phyloP scores from a whole-genome alignment of 2,329 filamentous ascomycete species.

The Fusarium subtropicale region DNA sequence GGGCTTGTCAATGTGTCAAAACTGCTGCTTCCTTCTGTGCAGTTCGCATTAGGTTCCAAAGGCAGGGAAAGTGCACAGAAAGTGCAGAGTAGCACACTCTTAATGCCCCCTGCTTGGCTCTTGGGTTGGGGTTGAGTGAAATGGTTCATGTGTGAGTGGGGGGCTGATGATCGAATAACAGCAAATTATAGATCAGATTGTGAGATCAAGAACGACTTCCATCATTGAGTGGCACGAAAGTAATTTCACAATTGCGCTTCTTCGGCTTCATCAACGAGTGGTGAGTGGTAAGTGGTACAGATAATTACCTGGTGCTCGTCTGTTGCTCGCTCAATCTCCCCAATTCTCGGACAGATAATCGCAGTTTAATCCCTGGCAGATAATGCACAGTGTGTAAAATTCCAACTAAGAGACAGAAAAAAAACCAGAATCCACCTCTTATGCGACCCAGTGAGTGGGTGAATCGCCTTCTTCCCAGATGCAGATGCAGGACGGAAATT shows the following conservation, averaged over 20 bases:
- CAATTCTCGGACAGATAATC: constrained; percentile 5
- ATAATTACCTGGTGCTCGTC: not conserved
- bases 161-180: constrained; percentile 8
- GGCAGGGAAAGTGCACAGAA: not conserved
- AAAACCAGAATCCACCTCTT: constrained; percentile 26
- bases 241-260: not conserved
- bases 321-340: constrained; percentile 9
- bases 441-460: constrained; percentile 39
- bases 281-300: not conserved
- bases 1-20: not conserved
- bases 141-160: constrained; percentile 29
- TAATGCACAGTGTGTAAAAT: constrained; percentile 35
- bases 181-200: constrained; percentile 9
- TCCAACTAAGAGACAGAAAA: constrained; percentile 9
- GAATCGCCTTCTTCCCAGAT: constrained; percentile 29
- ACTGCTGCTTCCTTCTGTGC: not conserved
- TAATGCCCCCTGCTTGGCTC: constrained; percentile 12
- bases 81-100: not conserved
- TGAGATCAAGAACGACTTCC: constrained; percentile 1
- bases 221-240: not conserved
- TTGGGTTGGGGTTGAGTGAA: constrained; percentile 26
- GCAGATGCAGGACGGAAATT: constrained; percentile 24
- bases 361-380: constrained; percentile 8
- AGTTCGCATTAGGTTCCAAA: not conserved
- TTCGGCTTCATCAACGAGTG: not conserved